Evolutionary conservation across 2,329 filamentous ascomycete species (phyloP).

Genomic region (Diaporthe ilicicola): DNA sequence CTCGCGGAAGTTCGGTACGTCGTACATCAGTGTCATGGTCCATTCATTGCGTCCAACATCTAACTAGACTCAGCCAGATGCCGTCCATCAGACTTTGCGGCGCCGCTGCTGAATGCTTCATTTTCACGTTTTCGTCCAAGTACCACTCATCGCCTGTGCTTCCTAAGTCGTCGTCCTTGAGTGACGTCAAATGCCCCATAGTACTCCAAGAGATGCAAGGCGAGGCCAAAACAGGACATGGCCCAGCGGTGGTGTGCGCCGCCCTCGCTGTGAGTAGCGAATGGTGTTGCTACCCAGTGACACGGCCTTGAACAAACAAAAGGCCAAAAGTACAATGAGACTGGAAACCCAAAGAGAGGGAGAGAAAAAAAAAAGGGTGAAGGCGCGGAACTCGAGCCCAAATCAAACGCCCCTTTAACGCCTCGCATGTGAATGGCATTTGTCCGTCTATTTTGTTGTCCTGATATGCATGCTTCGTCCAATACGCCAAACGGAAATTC

Average conservation of each 20-base stretch:
- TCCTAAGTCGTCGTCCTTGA: neutral
- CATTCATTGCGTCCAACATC: constrained; percentile 4
- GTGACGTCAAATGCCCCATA: neutral
- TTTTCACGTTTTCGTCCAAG: neutral
- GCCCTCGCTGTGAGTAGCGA: neutral
- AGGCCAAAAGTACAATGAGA: neutral
- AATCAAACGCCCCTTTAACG: constrained; percentile 12
- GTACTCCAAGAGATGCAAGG: constrained; percentile 15
- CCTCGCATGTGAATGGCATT: constrained; percentile 18
- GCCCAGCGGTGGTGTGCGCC: neutral
- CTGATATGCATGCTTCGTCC: constrained; percentile 26
- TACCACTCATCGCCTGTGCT: neutral
- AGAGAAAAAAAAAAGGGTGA: neutral
- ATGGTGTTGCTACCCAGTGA: neutral
- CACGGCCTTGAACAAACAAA: neutral
- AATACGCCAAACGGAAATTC: constrained; percentile 9
- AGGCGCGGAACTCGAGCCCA: neutral
- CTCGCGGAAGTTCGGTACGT: neutral
- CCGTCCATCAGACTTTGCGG: neutral
- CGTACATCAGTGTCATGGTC: constrained; percentile 10
- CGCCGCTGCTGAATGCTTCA: neutral
- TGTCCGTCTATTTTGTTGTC: constrained; percentile 30
- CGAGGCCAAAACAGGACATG: neutral
- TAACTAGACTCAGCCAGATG: neutral
- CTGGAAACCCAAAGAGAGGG: neutral